Conservation (phyloP, 352 stramenopile genomes). For the Pythium graminicola region DNA sequence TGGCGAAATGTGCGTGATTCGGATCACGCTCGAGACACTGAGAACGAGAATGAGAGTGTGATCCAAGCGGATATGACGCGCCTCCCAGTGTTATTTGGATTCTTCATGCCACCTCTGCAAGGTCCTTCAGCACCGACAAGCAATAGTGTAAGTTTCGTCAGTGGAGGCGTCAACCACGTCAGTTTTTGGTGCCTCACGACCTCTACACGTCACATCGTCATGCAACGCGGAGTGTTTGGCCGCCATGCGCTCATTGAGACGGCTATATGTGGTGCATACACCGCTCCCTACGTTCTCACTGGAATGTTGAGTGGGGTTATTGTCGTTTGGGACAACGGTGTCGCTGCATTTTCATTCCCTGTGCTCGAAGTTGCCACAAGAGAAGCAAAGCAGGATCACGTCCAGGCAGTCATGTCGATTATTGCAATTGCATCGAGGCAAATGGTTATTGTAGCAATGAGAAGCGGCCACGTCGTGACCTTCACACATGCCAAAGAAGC, state of each 20-base stretch:
- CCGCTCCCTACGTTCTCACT: constrained; percentile 45
- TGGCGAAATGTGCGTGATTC: constrained; percentile 22
- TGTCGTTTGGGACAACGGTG: constrained; percentile 48
- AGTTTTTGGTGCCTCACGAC: constrained; percentile 56
- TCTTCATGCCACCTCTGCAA: constrained; percentile 26
- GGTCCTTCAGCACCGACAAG: not conserved
- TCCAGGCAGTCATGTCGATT: constrained; percentile 28
- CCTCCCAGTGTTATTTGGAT: constrained; percentile 50
- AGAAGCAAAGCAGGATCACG: not conserved
- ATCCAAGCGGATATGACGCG: constrained; percentile 42
- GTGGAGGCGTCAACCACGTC: constrained; percentile 59
- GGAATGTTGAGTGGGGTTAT: constrained; percentile 42
- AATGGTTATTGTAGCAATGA: constrained; percentile 37
- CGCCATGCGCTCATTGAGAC: constrained; percentile 51
- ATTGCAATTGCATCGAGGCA: constrained; percentile 28
- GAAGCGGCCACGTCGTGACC: constrained; percentile 25
- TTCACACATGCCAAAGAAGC: constrained; percentile 10
- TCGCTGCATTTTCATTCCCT: constrained; percentile 38
- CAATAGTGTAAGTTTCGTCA: constrained; percentile 38
- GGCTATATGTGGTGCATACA: constrained; percentile 32
- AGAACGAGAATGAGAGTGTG: constrained; percentile 13
- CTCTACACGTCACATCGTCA: constrained; percentile 37
- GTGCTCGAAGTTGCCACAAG: constrained; percentile 8
- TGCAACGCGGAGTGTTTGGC: constrained; percentile 60
- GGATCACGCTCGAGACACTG: constrained; percentile 4